phyloP scores from a whole-genome alignment of 805 yeast species.

The Ogataea degrootiae region DNA sequence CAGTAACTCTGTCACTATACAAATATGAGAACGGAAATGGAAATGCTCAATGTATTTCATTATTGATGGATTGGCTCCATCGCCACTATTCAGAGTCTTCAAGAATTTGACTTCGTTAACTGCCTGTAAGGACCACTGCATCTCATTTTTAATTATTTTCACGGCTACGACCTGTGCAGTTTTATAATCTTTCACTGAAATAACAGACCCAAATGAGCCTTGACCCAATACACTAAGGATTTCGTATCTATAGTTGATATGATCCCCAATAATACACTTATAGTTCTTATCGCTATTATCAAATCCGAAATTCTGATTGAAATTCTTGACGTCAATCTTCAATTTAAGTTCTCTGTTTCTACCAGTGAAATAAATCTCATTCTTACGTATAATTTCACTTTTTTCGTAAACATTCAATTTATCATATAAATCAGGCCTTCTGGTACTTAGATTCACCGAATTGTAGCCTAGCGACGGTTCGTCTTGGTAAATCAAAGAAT shows the following conservation, averaged over 20 bases:
- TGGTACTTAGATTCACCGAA: conserved; percentile 14
- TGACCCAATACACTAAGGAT: conserved; percentile 57
- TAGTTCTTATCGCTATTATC: conserved; percentile 69
- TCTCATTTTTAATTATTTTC: conserved; percentile 69
- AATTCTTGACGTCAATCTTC: conserved; percentile 34
- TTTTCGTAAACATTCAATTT: conserved; percentile 50
- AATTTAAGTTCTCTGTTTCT: conserved; percentile 19
- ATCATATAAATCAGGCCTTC: conserved; percentile 17
- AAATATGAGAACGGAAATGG: conserved; percentile 75
- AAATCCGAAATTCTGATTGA: conserved; percentile 56
- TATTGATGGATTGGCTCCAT: conserved; percentile 32
- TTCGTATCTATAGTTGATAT: conserved; percentile 70
- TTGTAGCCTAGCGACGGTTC: conserved; percentile 1
- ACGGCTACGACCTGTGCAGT: conserved; percentile 57
- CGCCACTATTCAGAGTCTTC: conserved; percentile 36
- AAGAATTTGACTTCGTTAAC: conserved; percentile 69
- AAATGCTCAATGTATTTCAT: conserved; percentile 63
- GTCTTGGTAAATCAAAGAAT: neutral
- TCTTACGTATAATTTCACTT: conserved; percentile 51
- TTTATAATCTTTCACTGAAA: conserved; percentile 65
- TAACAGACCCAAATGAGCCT: conserved; percentile 81
- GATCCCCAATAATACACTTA: conserved; percentile 53
- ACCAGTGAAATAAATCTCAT: conserved; percentile 50
- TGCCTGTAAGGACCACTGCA: conserved; percentile 73
- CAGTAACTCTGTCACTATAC: conserved; percentile 71